These are phyloP conservation scores for Neonectria punicea DNA, from an alignment of 2,329 filamentous ascomycete species.

Conservation along the genomic window DNA sequence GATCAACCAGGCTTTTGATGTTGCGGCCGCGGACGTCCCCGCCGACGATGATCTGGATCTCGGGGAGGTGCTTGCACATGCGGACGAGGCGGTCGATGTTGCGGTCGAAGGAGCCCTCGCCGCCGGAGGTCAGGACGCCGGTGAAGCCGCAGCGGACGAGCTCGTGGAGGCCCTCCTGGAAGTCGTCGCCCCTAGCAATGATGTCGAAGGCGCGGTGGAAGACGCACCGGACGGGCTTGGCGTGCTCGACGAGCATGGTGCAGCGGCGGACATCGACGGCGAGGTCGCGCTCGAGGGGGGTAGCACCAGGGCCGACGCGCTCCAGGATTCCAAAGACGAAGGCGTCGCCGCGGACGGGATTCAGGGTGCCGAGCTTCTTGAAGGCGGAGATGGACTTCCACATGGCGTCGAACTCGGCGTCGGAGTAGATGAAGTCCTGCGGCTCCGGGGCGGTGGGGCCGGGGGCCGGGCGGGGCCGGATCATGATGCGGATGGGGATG, in stretches of 20 bases:
- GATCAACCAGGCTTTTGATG: constrained; percentile 43
- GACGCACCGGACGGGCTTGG: constrained; percentile 57
- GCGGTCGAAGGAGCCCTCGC: constrained; percentile 52
- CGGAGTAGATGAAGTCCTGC: constrained; percentile 61
- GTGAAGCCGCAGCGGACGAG: constrained; percentile 59
- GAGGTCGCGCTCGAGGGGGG: constrained; percentile 19
- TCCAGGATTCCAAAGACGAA: constrained; percentile 66
- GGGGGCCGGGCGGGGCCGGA: constrained; percentile 55
- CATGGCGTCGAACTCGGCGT: constrained; percentile 59
- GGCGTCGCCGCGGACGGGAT: constrained; percentile 58
- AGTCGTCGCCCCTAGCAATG: constrained; percentile 46
- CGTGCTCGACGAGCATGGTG: constrained; percentile 52
- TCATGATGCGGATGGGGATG: constrained; percentile 64
- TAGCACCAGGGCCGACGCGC: constrained; percentile 7
- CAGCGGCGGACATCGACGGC: constrained; percentile 56
- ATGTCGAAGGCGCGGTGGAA: constrained; percentile 68
- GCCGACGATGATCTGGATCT: constrained; percentile 62
- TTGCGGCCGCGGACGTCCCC: constrained; percentile 61
- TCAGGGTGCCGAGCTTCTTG: constrained; percentile 51
- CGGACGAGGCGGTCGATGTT: constrained; percentile 52
- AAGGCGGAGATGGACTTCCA: constrained; percentile 50
- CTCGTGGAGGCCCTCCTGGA: constrained; percentile 43
- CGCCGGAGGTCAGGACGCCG: constrained; percentile 65
- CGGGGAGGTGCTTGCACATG: constrained; percentile 47
- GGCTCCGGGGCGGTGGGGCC: constrained; percentile 23